A percentile compares a stretch with the other conserved stretches of the same genome.
These are phyloP conservation scores for Boletus reticulatus DNA, from an alignment of 768 basidiomycete species.

Conservation along the genomic window DNA sequence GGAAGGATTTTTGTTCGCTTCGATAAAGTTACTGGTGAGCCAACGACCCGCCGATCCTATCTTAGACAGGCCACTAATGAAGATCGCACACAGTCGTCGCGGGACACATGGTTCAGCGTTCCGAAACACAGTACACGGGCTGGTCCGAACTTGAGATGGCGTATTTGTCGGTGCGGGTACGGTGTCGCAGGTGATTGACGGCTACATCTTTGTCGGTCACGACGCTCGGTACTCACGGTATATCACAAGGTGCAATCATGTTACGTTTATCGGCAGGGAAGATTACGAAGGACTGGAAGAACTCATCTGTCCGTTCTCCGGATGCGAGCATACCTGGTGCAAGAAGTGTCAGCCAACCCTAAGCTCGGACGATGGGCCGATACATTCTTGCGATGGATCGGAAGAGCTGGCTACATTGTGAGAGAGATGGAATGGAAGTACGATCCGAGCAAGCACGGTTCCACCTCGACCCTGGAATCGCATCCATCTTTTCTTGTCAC, in stretches of 20 bases:
- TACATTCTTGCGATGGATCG: conserved; percentile 57
- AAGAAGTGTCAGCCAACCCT: conserved; percentile 46
- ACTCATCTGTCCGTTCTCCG: conserved; percentile 47
- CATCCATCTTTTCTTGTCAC: conserved; percentile 6
- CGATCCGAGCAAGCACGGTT: conserved; percentile 47
- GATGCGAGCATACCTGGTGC: conserved; percentile 58
- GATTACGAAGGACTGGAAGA: conserved; percentile 41
- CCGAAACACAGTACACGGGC: conserved; percentile 36
- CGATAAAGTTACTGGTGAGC: conserved; percentile 34
- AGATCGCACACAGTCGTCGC: conserved; percentile 35
- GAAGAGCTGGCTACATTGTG: conserved; percentile 52
- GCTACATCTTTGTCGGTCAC: background rate
- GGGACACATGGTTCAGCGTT: conserved; percentile 33
- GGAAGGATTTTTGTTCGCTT: background rate
- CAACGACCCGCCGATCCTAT: background rate
- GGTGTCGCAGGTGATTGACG: conserved; percentile 50
- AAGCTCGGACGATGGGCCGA: conserved; percentile 25
- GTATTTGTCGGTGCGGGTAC: conserved; percentile 37
- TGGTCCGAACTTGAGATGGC: conserved; percentile 48
- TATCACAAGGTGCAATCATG: conserved; percentile 45
- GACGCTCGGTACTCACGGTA: background rate
- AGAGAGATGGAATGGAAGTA: conserved; percentile 55
- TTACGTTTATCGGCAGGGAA: conserved; percentile 46
- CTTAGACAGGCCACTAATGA: background rate
- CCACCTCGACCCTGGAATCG: background rate